These are phyloP conservation scores for Tuber umbilicatum DNA, from an alignment of 495 filamentous ascomycete species.

Conservation along the genomic window DNA sequence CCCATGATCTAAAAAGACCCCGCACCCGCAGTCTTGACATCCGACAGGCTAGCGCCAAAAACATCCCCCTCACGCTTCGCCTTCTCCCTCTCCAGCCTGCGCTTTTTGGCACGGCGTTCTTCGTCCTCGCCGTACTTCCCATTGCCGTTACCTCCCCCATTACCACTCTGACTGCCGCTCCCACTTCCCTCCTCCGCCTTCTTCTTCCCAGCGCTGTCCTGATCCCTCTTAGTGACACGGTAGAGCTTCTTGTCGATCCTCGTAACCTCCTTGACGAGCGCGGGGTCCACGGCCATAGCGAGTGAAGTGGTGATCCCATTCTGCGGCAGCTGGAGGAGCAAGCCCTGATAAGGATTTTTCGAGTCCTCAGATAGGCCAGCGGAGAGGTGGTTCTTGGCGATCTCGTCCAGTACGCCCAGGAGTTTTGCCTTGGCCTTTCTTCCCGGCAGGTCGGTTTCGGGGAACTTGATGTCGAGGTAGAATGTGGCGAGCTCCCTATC, in stretches of 20 bases:
- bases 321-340: conserved; percentile 34
- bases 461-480: conserved; percentile 68
- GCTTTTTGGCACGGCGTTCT: conserved; percentile 36
- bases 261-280: conserved; percentile 48
- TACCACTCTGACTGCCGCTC: conserved; percentile 32
- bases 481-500: conserved; percentile 65
- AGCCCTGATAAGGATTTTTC: conserved; percentile 23
- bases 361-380: conserved; percentile 12
- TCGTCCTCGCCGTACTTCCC: conserved; percentile 23
- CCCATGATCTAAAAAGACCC: not conserved
- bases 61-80: conserved; percentile 39
- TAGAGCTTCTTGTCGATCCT: conserved; percentile 59
- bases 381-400: conserved; percentile 29
- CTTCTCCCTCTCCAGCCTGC: conserved; percentile 37
- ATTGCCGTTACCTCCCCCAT: conserved; percentile 14
- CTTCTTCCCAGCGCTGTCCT: conserved; percentile 33
- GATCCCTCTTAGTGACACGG: conserved; percentile 58
- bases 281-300: conserved; percentile 18
- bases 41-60: conserved; percentile 18
- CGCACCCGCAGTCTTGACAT: not conserved
- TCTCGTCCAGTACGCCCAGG: conserved; percentile 41
- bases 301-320: conserved; percentile 33
- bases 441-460: not conserved
- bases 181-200: conserved; percentile 25
- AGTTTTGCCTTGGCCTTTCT: conserved; percentile 43